phyloP scores from a whole-genome alignment of 768 basidiomycete species.

The Phaeolepiota aurea region DNA sequence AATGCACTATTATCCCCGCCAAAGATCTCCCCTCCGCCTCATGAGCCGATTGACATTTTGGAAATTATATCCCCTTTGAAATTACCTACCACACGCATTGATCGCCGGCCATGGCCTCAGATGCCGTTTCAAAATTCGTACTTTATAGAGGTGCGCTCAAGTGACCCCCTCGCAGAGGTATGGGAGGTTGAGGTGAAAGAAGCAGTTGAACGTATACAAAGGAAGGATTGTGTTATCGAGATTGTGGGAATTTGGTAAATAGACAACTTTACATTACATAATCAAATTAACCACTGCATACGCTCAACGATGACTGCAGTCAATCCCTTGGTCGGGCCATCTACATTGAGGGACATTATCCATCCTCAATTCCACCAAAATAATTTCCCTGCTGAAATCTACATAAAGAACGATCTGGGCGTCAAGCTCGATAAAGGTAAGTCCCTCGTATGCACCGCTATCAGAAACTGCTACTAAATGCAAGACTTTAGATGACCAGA shows the following conservation, averaged over 20 bases:
- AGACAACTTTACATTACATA: too few species aligned
- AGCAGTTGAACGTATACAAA: slow-evolving; percentile 28
- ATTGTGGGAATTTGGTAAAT: slow-evolving; percentile 49
- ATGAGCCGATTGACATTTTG: slow-evolving; percentile 7
- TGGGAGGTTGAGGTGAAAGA: slow-evolving; percentile 27
- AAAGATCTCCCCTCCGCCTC: too few species aligned
- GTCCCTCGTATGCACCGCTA: slow-evolving; percentile 8
- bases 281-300: slow-evolving; percentile 3
- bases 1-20: slow-evolving; percentile 8
- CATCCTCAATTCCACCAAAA: slow-evolving; percentile 93
- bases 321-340: slow-evolving; percentile 50
- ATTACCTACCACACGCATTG: slow-evolving; percentile 43
- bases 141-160: slow-evolving; percentile 47
- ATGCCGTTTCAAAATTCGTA: slow-evolving; percentile 53
- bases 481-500: slow-evolving; percentile 70
- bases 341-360: slow-evolving; percentile 59
- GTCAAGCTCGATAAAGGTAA: slow-evolving; percentile 89
- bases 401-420: slow-evolving; percentile 74
- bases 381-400: slow-evolving; percentile 73
- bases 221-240: slow-evolving; percentile 33
- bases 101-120: slow-evolving; percentile 50
- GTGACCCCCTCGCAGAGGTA: neutral
- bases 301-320: slow-evolving; percentile 23
- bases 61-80: slow-evolving; percentile 30
- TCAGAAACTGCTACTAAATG: neutral